Evolutionary conservation across 495 filamentous ascomycete genomes (phyloP).

Genomic region (Lophiotrema nucula): DNA sequence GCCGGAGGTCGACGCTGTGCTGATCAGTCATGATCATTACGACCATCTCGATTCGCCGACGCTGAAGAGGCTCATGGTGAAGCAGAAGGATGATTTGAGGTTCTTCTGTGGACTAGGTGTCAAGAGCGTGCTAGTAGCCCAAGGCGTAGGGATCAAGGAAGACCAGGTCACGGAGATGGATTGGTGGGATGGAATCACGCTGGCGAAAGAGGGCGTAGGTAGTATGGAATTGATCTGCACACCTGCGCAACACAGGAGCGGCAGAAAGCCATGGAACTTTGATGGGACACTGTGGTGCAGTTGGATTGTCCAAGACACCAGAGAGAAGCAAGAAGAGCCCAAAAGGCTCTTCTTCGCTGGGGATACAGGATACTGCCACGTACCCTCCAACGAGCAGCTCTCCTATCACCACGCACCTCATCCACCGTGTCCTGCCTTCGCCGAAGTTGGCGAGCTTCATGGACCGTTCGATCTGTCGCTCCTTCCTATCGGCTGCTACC

Average conservation of each 20-base stretch:
- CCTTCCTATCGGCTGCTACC: conserved; percentile 47
- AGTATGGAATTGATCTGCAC: conserved; percentile 41
- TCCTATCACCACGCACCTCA: conserved; percentile 26
- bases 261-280: conserved; percentile 37
- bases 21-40: conserved; percentile 55
- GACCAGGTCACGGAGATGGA: conserved; percentile 51
- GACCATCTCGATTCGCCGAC: conserved; percentile 52
- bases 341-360: conserved; percentile 40
- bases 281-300: conserved; percentile 52
- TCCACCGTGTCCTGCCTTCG: conserved; percentile 45
- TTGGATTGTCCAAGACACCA: conserved; percentile 48
- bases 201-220: conserved; percentile 29
- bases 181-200: conserved; percentile 51
- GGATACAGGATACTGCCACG: conserved; percentile 44
- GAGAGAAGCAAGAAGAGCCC: not conserved
- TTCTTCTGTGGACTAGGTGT: conserved; percentile 50
- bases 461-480: conserved; percentile 47
- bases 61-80: conserved; percentile 41
- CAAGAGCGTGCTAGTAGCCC: conserved; percentile 37
- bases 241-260: conserved; percentile 51
- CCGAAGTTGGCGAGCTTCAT: conserved; percentile 40
- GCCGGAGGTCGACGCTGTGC: conserved; percentile 51
- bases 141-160: conserved; percentile 42
- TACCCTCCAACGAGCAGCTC: conserved; percentile 27
- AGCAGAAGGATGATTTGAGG: conserved; percentile 39